Conservation (phyloP, 441 rosid genomes). For the Aquilaria agallochum region DNA sequence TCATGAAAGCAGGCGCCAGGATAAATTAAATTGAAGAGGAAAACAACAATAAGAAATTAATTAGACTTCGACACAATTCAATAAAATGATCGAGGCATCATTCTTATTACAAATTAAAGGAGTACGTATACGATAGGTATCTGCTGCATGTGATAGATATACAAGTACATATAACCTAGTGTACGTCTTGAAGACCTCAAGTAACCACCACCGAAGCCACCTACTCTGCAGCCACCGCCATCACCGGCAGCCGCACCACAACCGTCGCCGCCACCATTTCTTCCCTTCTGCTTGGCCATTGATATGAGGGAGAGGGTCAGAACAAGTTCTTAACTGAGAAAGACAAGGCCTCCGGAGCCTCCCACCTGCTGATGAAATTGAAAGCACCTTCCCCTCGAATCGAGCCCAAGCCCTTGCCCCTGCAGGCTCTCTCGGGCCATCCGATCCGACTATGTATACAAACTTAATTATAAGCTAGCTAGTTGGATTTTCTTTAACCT, state of each 20-base stretch:
- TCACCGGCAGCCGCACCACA: not conserved
- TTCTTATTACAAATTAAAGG: too few species aligned
- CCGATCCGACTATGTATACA: not conserved
- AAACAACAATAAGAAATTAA: too few species aligned
- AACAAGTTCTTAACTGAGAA: slow-evolving; percentile 4
- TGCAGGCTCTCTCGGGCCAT: not conserved
- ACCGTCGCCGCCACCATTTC: not conserved
- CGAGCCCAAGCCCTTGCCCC: not conserved
- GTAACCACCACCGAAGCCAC: not conserved
- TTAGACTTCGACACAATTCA: too few species aligned
- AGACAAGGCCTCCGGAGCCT: not conserved
- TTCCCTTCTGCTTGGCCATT: not conserved
- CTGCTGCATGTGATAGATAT: not conserved
- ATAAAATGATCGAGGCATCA: too few species aligned
- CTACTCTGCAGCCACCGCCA: not conserved
- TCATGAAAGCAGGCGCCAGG: too few species aligned
- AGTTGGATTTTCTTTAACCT: not conserved
- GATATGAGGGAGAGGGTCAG: slow-evolving; percentile 9
- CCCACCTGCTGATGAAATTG: not conserved
- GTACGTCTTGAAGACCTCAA: not conserved
- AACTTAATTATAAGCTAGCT: not conserved
- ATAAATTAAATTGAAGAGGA: too few species aligned
- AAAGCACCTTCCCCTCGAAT: not conserved
- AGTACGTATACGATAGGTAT: too few species aligned
- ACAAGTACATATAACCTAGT: not conserved